phyloP scores from a whole-genome alignment of 768 basidiomycete species.

The Termitomyces bulborhizus region DNA sequence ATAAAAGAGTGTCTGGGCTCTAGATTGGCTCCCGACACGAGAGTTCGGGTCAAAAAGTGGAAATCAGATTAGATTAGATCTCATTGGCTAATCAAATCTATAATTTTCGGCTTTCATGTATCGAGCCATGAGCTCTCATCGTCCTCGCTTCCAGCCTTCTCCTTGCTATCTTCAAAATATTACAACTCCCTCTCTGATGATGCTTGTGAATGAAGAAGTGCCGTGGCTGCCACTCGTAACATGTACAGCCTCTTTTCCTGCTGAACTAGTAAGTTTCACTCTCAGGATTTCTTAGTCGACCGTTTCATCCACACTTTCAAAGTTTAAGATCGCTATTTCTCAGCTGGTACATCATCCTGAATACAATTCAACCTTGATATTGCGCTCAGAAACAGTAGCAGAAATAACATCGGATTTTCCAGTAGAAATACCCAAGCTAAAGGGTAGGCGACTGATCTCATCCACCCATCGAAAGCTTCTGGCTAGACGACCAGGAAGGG shows the following conservation, averaged over 20 bases:
- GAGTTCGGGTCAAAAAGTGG: background rate
- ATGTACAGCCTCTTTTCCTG: conserved; percentile 36
- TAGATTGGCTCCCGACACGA: too few relatives aligned
- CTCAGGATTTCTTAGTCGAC: background rate
- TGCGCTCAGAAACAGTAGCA: conserved; percentile 68
- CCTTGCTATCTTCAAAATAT: conserved; percentile 3
- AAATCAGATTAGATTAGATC: background rate
- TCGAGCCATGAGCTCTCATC: conserved; percentile 2
- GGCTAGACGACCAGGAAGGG: conserved; percentile 74
- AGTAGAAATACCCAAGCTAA: conserved; percentile 26
- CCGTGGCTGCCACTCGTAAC: conserved; percentile 30
- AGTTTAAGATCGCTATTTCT: conserved; percentile 72
- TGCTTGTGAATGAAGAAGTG: background rate
- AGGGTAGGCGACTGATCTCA: conserved; percentile 32
- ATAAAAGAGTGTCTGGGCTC: too few relatives aligned
- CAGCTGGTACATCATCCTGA: conserved; percentile 87
- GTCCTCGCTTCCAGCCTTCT: conserved; percentile 16
- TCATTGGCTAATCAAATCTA: too few relatives aligned
- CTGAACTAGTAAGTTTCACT: conserved; percentile 31
- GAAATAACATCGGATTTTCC: conserved; percentile 32
- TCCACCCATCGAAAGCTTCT: conserved; percentile 65
- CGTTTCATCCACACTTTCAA: too few relatives aligned
- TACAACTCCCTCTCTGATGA: conserved; percentile 1
- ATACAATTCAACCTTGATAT: conserved; percentile 86
- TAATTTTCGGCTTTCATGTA: background rate